Conservation (phyloP, 208 protist genomes). For the Leishmania turanica region DNA sequence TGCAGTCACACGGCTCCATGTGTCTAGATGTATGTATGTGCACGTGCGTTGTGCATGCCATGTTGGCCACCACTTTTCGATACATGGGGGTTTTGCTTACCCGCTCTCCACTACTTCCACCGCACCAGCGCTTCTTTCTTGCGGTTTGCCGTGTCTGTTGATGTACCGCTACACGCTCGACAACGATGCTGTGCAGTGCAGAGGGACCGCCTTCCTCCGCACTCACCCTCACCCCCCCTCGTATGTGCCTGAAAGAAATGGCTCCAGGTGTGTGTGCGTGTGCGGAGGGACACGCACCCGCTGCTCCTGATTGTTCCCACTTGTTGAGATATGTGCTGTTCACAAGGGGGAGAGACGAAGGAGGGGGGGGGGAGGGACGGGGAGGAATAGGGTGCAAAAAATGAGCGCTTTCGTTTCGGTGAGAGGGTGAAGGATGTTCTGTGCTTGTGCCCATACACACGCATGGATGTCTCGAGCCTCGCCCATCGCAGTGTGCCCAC, state of each 20-base stretch:
- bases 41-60: background rate
- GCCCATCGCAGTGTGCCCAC: background rate
- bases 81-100: background rate
- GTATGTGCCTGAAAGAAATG: background rate
- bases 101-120: background rate
- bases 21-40: background rate
- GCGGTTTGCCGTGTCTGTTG: background rate
- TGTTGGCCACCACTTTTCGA: background rate
- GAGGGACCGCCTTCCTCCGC: background rate
- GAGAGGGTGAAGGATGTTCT: background rate
- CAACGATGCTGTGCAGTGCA: background rate
- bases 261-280: background rate
- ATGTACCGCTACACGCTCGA: background rate
- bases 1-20: background rate
- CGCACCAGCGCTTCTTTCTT: background rate
- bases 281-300: background rate
- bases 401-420: background rate
- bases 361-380: background rate
- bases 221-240: background rate
- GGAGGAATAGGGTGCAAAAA: background rate
- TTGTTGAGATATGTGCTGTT: background rate
- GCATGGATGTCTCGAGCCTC: background rate
- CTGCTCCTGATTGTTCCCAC: background rate
- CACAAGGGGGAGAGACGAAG: background rate
- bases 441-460: background rate